phyloP scores from a whole-genome alignment of 2,329 filamentous ascomycete genomes.

The Elsinoe batatas region DNA sequence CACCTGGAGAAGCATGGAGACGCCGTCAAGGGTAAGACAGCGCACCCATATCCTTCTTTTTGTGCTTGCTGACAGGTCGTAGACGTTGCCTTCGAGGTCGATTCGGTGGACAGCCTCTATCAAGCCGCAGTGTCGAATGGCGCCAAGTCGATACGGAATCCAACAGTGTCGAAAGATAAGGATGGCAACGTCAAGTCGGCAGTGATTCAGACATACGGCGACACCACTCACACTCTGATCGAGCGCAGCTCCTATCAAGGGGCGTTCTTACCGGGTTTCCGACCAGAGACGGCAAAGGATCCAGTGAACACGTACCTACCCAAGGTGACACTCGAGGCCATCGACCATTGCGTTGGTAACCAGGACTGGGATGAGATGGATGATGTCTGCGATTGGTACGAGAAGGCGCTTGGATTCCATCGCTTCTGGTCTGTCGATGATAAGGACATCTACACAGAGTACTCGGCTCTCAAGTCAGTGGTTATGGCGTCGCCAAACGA shows the following conservation, averaged over 20 bases:
- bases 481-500: conserved; percentile 85
- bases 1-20: conserved; percentile 85
- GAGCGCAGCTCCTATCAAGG: conserved; percentile 61
- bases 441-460: conserved; percentile 84
- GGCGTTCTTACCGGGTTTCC: conserved; percentile 75
- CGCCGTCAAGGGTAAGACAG: conserved; percentile 57
- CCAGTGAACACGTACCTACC: conserved; percentile 47
- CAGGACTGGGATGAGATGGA: conserved; percentile 91
- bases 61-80: background rate
- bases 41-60: background rate
- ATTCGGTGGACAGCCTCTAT: conserved; percentile 76
- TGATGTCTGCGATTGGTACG: conserved; percentile 60
- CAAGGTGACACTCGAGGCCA: conserved; percentile 55
- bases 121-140: conserved; percentile 57
- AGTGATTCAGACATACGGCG: conserved; percentile 82
- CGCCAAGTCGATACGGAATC: conserved; percentile 52
- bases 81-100: conserved; percentile 90
- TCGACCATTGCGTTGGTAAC: conserved; percentile 97
- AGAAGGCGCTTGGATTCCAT: conserved; percentile 82
- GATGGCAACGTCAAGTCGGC: conserved; percentile 62
- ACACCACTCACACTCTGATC: conserved; percentile 89
- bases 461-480: conserved; percentile 75
- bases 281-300: conserved; percentile 41
- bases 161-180: conserved; percentile 46
- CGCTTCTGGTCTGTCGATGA: conserved; percentile 97